These are phyloP conservation scores for Pichia rugopelliculosa DNA, from an alignment of 805 yeast species.

Conservation along the genomic window DNA sequence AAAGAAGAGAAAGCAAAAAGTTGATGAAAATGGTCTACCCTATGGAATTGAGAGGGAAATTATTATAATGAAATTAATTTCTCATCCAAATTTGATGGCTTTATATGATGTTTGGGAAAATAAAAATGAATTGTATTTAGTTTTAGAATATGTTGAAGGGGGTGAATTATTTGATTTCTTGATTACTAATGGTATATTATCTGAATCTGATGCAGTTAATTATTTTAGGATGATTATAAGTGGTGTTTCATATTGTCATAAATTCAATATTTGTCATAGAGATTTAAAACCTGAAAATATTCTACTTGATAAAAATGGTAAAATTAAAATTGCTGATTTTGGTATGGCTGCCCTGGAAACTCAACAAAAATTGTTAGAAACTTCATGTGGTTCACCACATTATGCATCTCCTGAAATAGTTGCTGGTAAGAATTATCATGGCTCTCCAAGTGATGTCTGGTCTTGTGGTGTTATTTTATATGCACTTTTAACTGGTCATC, in stretches of 20 bases:
- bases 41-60: constrained; percentile 97
- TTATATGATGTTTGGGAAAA: constrained; percentile 98
- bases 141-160: constrained; percentile 80
- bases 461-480: constrained; percentile 79
- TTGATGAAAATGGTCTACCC: constrained; percentile 52
- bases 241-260: constrained; percentile 78
- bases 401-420: constrained; percentile 87
- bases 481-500: constrained; percentile 71
- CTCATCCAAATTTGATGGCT: constrained; percentile 90
- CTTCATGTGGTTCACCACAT: constrained; percentile 85
- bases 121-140: constrained; percentile 74
- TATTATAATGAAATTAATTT: constrained; percentile 90
- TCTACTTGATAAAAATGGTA: constrained; percentile 53
- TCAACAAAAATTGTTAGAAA: constrained; percentile 61
- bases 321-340: constrained; percentile 76
- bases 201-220: constrained; percentile 66
- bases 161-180: constrained; percentile 75
- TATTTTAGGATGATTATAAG: constrained; percentile 71
- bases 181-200: constrained; percentile 62
- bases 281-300: constrained; percentile 80
- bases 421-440: constrained; percentile 69
- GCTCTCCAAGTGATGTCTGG: constrained; percentile 84
- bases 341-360: constrained; percentile 86
- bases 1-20: constrained; percentile 16
- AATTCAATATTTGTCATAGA: constrained; percentile 73